Evolutionary conservation across 2,329 filamentous ascomycete species (phyloP).

Genomic region (Alternaria triticina): DNA sequence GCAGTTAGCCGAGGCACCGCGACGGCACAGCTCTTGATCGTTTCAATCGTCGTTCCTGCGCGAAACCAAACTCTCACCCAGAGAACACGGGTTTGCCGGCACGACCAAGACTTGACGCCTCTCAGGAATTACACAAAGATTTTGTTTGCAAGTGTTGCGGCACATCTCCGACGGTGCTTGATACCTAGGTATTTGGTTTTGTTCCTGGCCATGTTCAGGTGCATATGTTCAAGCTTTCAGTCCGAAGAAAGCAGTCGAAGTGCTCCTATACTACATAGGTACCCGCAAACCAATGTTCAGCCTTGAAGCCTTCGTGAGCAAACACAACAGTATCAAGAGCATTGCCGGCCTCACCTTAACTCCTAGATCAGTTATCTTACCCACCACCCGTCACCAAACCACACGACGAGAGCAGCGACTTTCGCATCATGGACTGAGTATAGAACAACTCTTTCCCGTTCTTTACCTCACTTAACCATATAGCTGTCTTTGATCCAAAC

Average conservation of each 20-base stretch:
- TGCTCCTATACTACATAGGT: background rate
- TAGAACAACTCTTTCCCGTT: background rate
- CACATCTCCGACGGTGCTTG: background rate
- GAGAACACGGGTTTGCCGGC: background rate
- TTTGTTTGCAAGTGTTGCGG: background rate
- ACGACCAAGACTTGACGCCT: background rate
- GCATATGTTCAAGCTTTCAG: background rate
- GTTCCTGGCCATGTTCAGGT: background rate
- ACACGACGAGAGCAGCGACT: no score
- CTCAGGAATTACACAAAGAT: background rate
- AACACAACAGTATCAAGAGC: background rate
- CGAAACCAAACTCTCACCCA: background rate
- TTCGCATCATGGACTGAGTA: background rate
- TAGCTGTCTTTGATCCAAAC: background rate
- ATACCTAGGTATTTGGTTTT: background rate
- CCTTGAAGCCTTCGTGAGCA: background rate
- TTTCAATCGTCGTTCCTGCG: background rate
- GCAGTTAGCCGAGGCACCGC: slow-evolving; percentile 23
- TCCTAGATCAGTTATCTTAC: background rate
- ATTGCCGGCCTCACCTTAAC: background rate
- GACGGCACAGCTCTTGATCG: background rate
- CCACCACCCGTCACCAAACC: no score
- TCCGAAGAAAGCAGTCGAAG: no score
- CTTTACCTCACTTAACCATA: background rate
- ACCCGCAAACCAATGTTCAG: background rate